phyloP scores from a whole-genome alignment of 2,329 filamentous ascomycete species.

The Sphaerulina populicola region DNA sequence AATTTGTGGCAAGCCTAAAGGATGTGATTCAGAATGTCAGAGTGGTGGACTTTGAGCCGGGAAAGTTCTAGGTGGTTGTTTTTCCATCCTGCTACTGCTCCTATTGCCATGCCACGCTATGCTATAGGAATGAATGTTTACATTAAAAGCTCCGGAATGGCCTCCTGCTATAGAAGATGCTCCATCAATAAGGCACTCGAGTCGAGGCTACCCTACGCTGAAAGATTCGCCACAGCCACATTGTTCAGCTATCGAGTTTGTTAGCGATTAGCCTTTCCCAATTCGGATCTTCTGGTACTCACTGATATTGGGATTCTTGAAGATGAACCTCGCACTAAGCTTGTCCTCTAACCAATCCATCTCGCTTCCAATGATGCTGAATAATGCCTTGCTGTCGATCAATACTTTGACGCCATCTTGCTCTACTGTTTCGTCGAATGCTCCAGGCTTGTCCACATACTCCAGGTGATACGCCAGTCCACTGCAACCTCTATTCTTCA shows the following conservation, averaged over 20 bases:
- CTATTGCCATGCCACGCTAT: constrained; percentile 1
- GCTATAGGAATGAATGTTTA: background rate
- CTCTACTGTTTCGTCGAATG: constrained; percentile 85
- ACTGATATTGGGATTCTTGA: constrained; percentile 98
- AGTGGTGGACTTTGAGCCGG: constrained; percentile 52
- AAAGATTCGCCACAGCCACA: constrained; percentile 96
- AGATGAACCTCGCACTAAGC: constrained; percentile 82
- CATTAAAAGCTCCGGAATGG: too few species aligned
- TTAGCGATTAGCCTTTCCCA: constrained; percentile 14
- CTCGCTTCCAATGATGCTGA: constrained; percentile 96
- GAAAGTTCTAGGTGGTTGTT: constrained; percentile 27
- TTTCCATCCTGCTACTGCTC: background rate
- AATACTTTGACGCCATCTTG: constrained; percentile 94
- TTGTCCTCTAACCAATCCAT: constrained; percentile 99
- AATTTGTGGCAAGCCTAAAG: constrained; percentile 46
- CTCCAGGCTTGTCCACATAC: constrained; percentile 82
- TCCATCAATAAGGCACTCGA: constrained; percentile 3
- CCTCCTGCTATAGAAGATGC: constrained; percentile 20
- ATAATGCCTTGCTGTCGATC: constrained; percentile 93
- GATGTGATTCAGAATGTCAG: constrained; percentile 46
- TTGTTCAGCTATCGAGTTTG: constrained; percentile 64
- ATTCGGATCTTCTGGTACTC: too few species aligned
- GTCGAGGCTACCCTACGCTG: constrained; percentile 42
- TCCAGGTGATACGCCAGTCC: constrained; percentile 89
- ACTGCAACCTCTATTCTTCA: constrained; percentile 88